phyloP scores from a whole-genome alignment of 139 green algal genomes.

The Tetraselmis striata region DNA sequence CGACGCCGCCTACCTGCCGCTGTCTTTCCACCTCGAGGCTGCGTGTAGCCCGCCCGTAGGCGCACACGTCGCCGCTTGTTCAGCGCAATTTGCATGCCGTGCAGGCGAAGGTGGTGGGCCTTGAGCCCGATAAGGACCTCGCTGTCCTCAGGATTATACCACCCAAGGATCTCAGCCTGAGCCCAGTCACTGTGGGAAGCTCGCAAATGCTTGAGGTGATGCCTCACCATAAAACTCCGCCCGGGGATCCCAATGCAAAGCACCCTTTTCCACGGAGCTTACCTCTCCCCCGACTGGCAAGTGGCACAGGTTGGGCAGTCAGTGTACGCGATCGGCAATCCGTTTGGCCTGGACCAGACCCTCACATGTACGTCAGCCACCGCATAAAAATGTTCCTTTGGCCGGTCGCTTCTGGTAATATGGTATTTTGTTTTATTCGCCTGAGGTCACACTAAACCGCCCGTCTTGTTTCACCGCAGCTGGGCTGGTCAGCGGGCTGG shows the following conservation, averaged over 20 bases:
- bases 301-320: background rate
- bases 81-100: background rate
- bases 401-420: background rate
- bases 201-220: slow-evolving; percentile 23
- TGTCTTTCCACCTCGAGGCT: background rate
- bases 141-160: slow-evolving; percentile 46
- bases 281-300: too few relatives aligned
- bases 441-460: background rate
- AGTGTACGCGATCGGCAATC: slow-evolving; percentile 87
- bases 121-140: slow-evolving; percentile 66
- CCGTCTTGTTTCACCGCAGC: background rate
- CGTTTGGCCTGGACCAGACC: slow-evolving; percentile 78
- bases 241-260: too few relatives aligned
- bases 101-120: slow-evolving; percentile 56
- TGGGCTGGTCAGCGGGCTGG: background rate
- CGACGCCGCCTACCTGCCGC: background rate
- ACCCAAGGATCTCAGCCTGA: background rate
- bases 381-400: background rate
- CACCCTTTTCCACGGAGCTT: too few relatives aligned
- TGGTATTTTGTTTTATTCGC: too few relatives aligned
- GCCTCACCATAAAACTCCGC: background rate
- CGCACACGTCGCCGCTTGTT: background rate
- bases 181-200: background rate
- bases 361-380: slow-evolving; percentile 40
- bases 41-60: too few relatives aligned